These are phyloP conservation scores for Mycocentrospora acerina DNA, from an alignment of 2,329 filamentous ascomycete species.

Conservation along the genomic window DNA sequence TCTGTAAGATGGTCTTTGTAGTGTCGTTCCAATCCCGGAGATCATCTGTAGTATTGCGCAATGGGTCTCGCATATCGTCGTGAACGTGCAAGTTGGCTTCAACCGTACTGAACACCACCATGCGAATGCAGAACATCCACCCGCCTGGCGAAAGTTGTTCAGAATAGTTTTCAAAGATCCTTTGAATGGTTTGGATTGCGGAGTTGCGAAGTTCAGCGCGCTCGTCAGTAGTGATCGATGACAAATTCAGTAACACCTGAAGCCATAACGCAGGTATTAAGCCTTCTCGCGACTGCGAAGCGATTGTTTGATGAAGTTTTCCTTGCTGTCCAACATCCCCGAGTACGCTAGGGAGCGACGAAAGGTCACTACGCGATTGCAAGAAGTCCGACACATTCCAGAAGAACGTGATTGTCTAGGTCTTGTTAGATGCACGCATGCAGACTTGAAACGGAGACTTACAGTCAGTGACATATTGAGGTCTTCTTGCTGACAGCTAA, in stretches of 20 bases:
- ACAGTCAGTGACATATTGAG: conserved; percentile 93
- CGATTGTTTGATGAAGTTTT: conserved; percentile 59
- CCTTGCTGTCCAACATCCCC: conserved; percentile 44
- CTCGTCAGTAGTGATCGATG: conserved; percentile 69
- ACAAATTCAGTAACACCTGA: conserved; percentile 70
- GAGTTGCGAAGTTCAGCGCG: conserved; percentile 78
- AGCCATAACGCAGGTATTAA: conserved; percentile 77
- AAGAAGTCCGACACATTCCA: conserved; percentile 94
- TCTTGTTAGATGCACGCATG: conserved; percentile 7
- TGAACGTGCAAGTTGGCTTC: conserved; percentile 56
- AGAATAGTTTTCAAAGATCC: conserved; percentile 90
- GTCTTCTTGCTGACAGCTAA: conserved; percentile 86
- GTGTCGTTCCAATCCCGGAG: conserved; percentile 43
- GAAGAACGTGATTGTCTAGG: conserved; percentile 85
- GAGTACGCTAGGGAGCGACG: conserved; percentile 32
- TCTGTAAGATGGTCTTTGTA: conserved; percentile 41
- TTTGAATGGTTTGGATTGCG: conserved; percentile 85
- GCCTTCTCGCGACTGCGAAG: conserved; percentile 59
- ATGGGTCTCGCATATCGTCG: conserved; percentile 15
- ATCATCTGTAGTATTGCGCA: conserved; percentile 18
- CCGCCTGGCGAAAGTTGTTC: conserved; percentile 74
- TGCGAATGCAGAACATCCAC: conserved; percentile 81
- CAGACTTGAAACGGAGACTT: conserved; percentile 31
- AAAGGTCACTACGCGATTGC: conserved; percentile 50
- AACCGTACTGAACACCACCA: conserved; percentile 77